Evolutionary conservation across 2,329 filamentous ascomycete genomes (phyloP).

Genomic region (Drechslera avenae): DNA sequence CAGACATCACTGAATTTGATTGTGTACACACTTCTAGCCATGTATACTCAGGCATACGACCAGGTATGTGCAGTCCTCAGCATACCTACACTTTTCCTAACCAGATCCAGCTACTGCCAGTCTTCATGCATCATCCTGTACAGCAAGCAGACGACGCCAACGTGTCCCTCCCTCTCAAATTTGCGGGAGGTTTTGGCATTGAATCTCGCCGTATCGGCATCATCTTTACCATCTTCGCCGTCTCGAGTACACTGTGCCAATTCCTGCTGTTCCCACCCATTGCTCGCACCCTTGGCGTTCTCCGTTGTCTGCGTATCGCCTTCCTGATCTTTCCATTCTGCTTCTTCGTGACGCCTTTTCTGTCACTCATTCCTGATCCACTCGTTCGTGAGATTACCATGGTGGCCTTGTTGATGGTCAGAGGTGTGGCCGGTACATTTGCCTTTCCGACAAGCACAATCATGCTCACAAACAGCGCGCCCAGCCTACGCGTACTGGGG

Average conservation of each 20-base stretch:
- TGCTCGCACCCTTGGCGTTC: slow-evolving; percentile 73
- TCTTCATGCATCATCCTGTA: slow-evolving; percentile 80
- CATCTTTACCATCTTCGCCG: slow-evolving; percentile 82
- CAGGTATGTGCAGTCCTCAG: slow-evolving; percentile 53
- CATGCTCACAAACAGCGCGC: slow-evolving; percentile 84
- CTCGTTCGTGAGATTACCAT: slow-evolving; percentile 64
- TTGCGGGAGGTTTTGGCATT: slow-evolving; percentile 79
- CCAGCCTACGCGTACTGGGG: slow-evolving; percentile 75
- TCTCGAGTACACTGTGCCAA: slow-evolving; percentile 79
- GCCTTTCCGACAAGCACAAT: slow-evolving; percentile 91
- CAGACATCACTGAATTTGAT: slow-evolving; percentile 78
- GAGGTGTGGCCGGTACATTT: slow-evolving; percentile 78
- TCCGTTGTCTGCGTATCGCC: slow-evolving; percentile 73
- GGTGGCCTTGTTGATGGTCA: slow-evolving; percentile 71
- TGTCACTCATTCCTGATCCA: slow-evolving; percentile 63
- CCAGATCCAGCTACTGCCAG: slow-evolving; percentile 66
- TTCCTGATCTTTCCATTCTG: slow-evolving; percentile 72
- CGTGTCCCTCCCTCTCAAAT: slow-evolving; percentile 74
- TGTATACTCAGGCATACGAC: slow-evolving; percentile 84
- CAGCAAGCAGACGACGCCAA: slow-evolving; percentile 60
- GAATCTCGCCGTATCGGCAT: slow-evolving; percentile 77
- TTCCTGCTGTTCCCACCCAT: slow-evolving; percentile 83
- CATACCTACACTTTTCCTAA: slow-evolving; percentile 8
- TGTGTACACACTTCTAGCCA: slow-evolving; percentile 78
- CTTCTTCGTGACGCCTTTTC: slow-evolving; percentile 83